phyloP scores from a whole-genome alignment of 2,329 filamentous ascomycete species.

The Escovopsis weberi region DNA sequence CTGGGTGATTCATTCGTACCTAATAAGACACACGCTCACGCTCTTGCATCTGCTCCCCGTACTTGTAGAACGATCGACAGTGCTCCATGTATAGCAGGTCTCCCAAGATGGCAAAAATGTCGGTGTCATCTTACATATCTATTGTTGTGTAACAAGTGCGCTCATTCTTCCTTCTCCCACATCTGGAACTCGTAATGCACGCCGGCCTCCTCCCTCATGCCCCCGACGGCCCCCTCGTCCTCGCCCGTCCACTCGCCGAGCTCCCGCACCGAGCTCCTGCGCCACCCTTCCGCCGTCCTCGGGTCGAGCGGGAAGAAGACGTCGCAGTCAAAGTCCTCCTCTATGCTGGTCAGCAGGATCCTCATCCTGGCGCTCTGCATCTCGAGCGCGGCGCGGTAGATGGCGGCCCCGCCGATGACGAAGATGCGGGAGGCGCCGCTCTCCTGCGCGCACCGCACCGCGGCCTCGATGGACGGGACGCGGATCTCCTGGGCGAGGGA shows the following conservation, averaged over 20 bases:
- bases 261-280: conserved; percentile 32
- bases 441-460: conserved; percentile 32
- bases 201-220: conserved; percentile 44
- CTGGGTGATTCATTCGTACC: background rate
- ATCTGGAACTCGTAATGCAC: conserved; percentile 58
- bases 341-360: conserved; percentile 56
- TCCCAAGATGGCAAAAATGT: no score
- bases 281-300: conserved; percentile 35
- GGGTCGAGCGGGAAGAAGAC: conserved; percentile 54
- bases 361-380: conserved; percentile 30
- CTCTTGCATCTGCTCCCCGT: background rate
- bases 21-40: background rate
- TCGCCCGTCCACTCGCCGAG: conserved; percentile 54
- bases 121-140: no score
- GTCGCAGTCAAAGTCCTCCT: conserved; percentile 60
- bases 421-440: conserved; percentile 48
- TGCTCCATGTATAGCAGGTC: no score
- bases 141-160: no score
- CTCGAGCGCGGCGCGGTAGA: conserved; percentile 60
- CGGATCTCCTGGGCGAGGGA: conserved; percentile 24
- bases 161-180: conserved; percentile 41
- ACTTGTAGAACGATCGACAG: no score
- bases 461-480: conserved; percentile 42
- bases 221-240: conserved; percentile 33
- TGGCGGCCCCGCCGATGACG: conserved; percentile 79